phyloP scores from a whole-genome alignment of 1,284 basidiomycete genomes.

The Malassezia pachydermatis region DNA sequence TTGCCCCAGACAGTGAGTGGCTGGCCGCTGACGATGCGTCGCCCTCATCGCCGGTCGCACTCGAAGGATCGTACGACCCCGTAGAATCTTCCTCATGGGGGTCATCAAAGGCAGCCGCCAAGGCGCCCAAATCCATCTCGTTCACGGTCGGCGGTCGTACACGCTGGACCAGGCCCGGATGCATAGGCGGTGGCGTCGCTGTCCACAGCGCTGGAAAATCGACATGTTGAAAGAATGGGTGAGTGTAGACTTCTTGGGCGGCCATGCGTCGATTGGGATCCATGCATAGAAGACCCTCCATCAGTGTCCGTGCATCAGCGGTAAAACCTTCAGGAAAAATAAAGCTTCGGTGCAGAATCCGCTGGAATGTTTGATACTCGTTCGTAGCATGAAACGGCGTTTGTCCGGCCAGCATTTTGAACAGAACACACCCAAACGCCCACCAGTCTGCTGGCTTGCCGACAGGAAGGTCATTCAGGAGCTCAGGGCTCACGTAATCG shows the following conservation, averaged over 20 bases:
- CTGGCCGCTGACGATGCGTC: neutral
- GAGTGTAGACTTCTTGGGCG: conserved; percentile 22
- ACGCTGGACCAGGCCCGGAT: neutral
- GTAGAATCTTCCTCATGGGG: conserved; percentile 3
- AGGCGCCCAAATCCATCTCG: neutral
- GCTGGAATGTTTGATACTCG: conserved; percentile 56
- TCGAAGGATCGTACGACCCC: neutral
- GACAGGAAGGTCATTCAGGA: conserved; percentile 60
- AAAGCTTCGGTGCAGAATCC: conserved; percentile 53
- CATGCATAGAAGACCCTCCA: conserved; percentile 50
- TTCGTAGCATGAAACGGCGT: conserved; percentile 55
- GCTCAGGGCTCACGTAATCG: conserved; percentile 87
- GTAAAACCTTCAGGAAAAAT: conserved; percentile 52
- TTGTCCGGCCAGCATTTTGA: conserved; percentile 53
- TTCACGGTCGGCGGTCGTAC: neutral
- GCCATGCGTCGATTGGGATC: conserved; percentile 22
- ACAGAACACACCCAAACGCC: conserved; percentile 55
- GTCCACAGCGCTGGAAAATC: conserved; percentile 33
- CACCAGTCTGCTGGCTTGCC: conserved; percentile 53
- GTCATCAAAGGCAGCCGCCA: neutral
- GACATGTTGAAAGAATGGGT: conserved; percentile 28
- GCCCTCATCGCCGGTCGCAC: neutral
- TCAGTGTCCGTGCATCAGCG: conserved; percentile 50
- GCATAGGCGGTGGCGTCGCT: conserved; percentile 6
- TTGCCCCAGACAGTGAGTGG: neutral